These are phyloP conservation scores for Puya raimondii DNA, from an alignment of 176 grass and related monocot genomes.

Conservation along the genomic window DNA sequence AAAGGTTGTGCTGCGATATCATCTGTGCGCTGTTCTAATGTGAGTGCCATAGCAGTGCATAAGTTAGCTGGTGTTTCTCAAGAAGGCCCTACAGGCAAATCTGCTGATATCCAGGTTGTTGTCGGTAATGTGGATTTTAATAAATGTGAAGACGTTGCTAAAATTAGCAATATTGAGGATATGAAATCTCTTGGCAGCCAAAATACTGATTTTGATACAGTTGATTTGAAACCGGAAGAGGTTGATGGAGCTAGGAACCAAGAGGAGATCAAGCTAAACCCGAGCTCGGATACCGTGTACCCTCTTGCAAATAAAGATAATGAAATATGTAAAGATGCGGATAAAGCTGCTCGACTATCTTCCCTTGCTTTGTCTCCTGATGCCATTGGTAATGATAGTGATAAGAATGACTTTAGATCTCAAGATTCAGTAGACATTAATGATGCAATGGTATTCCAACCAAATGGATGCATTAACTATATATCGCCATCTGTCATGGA, in stretches of 20 bases:
- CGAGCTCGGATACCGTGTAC: conserved; percentile 28
- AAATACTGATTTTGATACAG: conserved; percentile 27
- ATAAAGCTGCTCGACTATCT: conserved; percentile 22
- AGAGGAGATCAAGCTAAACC: conserved; percentile 41
- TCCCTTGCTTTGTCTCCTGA: conserved; percentile 26
- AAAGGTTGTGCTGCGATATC: conserved; percentile 17
- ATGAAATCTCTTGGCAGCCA: conserved; percentile 18
- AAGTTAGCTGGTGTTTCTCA: conserved; percentile 8
- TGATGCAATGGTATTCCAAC: conserved; percentile 7
- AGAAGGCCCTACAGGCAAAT: conserved; percentile 31
- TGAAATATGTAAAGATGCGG: conserved; percentile 24
- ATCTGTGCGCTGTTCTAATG: not conserved
- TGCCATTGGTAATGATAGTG: conserved; percentile 35
- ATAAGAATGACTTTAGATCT: conserved; percentile 21
- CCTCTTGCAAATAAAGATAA: conserved; percentile 38
- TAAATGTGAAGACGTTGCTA: conserved; percentile 19
- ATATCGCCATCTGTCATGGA: conserved; percentile 26
- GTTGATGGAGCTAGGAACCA: conserved; percentile 29
- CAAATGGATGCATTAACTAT: conserved; percentile 16
- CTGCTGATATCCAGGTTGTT: conserved; percentile 33
- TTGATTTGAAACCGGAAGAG: conserved; percentile 22
- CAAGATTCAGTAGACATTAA: conserved; percentile 29
- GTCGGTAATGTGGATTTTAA: conserved; percentile 14
- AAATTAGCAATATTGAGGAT: conserved; percentile 24
- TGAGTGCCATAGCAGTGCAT: conserved; percentile 21